Percentiles rank a stretch among this genome's conserved stretches.
phyloP scores from a whole-genome alignment of 2,329 filamentous ascomycete species.

The Colletotrichum falcatum region DNA sequence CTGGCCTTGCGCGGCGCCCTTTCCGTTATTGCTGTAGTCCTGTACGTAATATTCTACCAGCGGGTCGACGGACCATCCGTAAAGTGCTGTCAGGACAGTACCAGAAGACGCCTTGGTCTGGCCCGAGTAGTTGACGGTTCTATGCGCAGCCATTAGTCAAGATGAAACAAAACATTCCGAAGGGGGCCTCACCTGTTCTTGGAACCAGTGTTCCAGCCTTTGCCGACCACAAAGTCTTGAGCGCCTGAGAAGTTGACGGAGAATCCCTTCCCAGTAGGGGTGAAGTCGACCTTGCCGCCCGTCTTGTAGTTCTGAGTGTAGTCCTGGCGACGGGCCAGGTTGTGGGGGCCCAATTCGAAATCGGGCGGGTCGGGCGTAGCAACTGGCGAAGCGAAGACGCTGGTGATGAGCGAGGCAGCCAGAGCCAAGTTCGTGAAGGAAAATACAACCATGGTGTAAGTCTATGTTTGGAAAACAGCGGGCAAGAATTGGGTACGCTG shows the following conservation, averaged over 20 bases:
- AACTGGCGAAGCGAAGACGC: not conserved
- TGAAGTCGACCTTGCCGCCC: not conserved
- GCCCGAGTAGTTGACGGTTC: not conserved
- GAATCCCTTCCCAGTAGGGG: constrained; percentile 42
- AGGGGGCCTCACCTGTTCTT: not conserved
- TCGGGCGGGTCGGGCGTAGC: not conserved
- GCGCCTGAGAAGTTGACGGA: not conserved
- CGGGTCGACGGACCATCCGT: constrained; percentile 62
- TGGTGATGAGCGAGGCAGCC: not conserved
- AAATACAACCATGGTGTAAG: not conserved
- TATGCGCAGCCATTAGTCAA: not conserved
- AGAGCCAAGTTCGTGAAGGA: not conserved
- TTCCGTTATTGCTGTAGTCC: constrained; percentile 48
- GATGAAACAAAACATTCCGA: not conserved
- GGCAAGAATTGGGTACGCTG: too few relatives aligned
- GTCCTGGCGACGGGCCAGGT: not conserved
- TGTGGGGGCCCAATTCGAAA: not conserved
- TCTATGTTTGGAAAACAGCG: not conserved
- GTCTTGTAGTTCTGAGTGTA: constrained; percentile 7
- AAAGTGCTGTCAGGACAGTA: not conserved
- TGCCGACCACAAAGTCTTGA: not conserved
- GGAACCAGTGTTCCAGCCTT: not conserved
- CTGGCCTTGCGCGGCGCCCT: constrained; percentile 23
- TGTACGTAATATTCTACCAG: constrained; percentile 71
- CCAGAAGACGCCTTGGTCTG: not conserved